Base-by-base conservation (phyloP, 768 basidiomycete genomes). In the Xanthoconium purpureum region DNA sequence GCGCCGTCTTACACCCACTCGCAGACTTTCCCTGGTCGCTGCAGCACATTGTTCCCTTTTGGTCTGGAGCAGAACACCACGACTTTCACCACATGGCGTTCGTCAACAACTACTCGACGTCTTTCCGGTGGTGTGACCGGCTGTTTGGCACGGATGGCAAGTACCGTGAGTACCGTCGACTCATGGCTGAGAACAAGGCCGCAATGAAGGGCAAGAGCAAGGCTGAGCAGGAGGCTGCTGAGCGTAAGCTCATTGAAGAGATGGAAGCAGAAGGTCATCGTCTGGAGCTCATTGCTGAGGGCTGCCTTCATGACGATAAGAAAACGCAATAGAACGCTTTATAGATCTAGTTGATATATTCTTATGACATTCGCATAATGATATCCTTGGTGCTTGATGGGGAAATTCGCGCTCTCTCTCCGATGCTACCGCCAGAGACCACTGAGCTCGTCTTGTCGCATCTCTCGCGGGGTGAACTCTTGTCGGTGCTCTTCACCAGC, bases 31-130 rank as follows among this genome's bases (percentile, higher is more conserved):
- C 97, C 1, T 98, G 94, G 95, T 95, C 92, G 6, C 79, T 98
- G 53, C 88, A 93, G 63, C 84, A 95, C 77, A 85, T 93, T 62
- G 57, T 98, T 33, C 94, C 94, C 3, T 91, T 98, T 81, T 98
- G 95, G 95, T 89, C 91, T 8, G 95, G 96, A 38, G 94, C 94
- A 0, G 96, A 98, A 66, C 93, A 96, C 75, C 95, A 97, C 71
- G 95, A 98, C 69, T 98, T 94, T 84, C 96, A 98, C 74, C 96
- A 99, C 75, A 91, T 94, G 90, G 87, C 90, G 5, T 96, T 94
- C 78, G 84, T 84, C 48, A 94, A 94, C 79, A 95, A 95, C 79
- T 96, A 82, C 71, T 90, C 91, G 10, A 95, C 94, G 8, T 91
- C 88, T 20, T 97, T 97, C 85, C 84, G 94, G 39, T 96, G 91